These are phyloP conservation scores for Aspergillus amoenus DNA, from an alignment of 2,329 filamentous ascomycete species.

Conservation along the genomic window DNA sequence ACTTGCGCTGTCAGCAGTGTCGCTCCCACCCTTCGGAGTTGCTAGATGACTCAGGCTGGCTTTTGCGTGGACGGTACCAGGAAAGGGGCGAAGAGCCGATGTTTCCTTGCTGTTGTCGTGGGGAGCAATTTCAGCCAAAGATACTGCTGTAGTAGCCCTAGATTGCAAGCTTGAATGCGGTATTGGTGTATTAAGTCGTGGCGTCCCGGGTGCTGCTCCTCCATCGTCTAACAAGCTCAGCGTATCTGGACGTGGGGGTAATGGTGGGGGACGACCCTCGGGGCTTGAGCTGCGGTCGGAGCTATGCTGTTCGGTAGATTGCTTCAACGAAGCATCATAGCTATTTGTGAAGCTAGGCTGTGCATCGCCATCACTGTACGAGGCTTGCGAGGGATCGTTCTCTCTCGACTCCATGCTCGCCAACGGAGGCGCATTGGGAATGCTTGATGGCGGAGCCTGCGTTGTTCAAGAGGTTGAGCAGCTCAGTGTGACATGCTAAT, in stretches of 20 bases:
- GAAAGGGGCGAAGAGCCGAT: slow-evolving; percentile 46
- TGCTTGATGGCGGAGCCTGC: neutral
- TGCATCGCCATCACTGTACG: neutral
- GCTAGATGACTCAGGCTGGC: slow-evolving; percentile 43
- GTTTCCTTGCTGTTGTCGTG: slow-evolving; percentile 67
- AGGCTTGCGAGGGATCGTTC: slow-evolving; percentile 6
- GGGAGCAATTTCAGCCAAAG: slow-evolving; percentile 76
- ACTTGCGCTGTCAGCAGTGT: slow-evolving; percentile 51
- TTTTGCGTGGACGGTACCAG: slow-evolving; percentile 32
- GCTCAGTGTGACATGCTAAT: slow-evolving; percentile 2
- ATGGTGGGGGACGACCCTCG: slow-evolving; percentile 42
- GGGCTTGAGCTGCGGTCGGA: slow-evolving; percentile 25
- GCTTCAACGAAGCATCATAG: slow-evolving; percentile 10
- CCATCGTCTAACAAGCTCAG: slow-evolving; percentile 37
- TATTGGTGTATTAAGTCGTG: slow-evolving; percentile 26
- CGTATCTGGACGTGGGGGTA: slow-evolving; percentile 47
- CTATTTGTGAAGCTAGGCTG: neutral
- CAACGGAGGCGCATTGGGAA: slow-evolving; percentile 12
- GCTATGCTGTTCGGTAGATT: slow-evolving; percentile 17
- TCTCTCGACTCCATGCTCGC: slow-evolving; percentile 14
- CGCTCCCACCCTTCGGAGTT: slow-evolving; percentile 48
- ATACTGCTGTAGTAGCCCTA: slow-evolving; percentile 80
- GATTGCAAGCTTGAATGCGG: slow-evolving; percentile 48
- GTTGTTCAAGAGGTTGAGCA: neutral
- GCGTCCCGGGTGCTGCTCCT: slow-evolving; percentile 31